phyloP scores from a whole-genome alignment of 768 basidiomycete species.

The Pisolithus marmoratus region DNA sequence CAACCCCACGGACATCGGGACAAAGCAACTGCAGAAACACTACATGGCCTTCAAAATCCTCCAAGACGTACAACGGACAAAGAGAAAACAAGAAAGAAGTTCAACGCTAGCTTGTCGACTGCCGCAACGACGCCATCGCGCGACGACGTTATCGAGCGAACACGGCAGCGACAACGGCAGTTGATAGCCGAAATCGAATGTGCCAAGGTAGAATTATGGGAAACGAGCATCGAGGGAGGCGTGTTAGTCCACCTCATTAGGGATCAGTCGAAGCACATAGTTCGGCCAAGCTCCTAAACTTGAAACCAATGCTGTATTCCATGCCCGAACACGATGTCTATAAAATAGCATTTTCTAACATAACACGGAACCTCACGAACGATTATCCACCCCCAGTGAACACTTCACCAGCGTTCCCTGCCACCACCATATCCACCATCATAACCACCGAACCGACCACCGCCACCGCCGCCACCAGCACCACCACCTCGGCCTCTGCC shows the following conservation, averaged over 20 bases:
- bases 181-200: constrained; percentile 50
- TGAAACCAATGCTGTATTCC: too few species aligned
- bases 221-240: constrained; percentile 66
- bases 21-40: background rate
- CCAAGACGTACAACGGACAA: constrained; percentile 29
- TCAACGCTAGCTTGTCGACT: constrained; percentile 32
- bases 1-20: background rate
- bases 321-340: too few species aligned
- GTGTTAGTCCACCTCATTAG: constrained; percentile 46
- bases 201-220: constrained; percentile 68
- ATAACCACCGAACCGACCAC: constrained; percentile 37
- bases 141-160: constrained; percentile 48
- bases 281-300: too few species aligned
- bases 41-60: background rate
- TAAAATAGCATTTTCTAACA: too few species aligned
- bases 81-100: constrained; percentile 29
- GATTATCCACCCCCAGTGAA: too few species aligned
- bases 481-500: constrained; percentile 39
- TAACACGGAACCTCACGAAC: too few species aligned
- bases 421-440: constrained; percentile 24
- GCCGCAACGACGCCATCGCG: constrained; percentile 37
- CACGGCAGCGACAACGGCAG: constrained; percentile 46
- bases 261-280: constrained; percentile 9
- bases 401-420: constrained; percentile 9
- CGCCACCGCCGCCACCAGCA: constrained; percentile 28